These are phyloP conservation scores for Prunus armeniaca DNA, from an alignment of 306 rosid genomes.

Conservation along the genomic window DNA sequence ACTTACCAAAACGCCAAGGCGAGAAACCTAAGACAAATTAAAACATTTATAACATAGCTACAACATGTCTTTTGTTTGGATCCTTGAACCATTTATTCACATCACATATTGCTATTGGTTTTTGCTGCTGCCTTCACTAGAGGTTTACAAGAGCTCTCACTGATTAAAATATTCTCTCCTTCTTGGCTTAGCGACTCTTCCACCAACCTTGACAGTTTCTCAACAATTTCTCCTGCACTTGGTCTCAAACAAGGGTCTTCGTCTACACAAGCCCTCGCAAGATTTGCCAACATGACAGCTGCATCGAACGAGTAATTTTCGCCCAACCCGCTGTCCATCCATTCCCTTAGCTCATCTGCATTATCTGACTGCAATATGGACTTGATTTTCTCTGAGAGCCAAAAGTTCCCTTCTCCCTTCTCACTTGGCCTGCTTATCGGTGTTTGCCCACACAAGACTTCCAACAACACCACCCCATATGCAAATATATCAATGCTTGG, in stretches of 20 bases:
- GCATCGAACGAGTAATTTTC: conserved; percentile 62
- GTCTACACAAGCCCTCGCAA: conserved; percentile 68
- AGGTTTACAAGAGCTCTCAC: conserved; percentile 78
- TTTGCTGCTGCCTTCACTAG: conserved; percentile 51
- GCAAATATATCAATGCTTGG: conserved; percentile 69
- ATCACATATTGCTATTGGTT: conserved; percentile 32
- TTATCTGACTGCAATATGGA: conserved; percentile 49
- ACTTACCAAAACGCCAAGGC: not conserved
- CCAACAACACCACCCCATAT: conserved; percentile 71
- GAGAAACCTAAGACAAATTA: not conserved
- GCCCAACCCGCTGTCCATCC: conserved; percentile 82
- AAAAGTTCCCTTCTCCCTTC: conserved; percentile 45
- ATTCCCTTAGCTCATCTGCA: conserved; percentile 58
- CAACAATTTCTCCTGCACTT: conserved; percentile 59
- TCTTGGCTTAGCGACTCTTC: conserved; percentile 43
- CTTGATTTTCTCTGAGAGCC: conserved; percentile 57
- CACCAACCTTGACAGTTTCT: conserved; percentile 57
- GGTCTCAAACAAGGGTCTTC: conserved; percentile 72
- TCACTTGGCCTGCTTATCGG: conserved; percentile 53
- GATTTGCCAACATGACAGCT: conserved; percentile 51
- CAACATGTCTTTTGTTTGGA: not conserved
- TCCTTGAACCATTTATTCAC: not conserved
- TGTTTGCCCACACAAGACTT: conserved; percentile 59
- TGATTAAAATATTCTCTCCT: conserved; percentile 37
- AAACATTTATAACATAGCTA: not conserved